These are phyloP conservation scores for Alternaria sp. DNA, from an alignment of 2,329 filamentous ascomycete species.

Conservation along the genomic window DNA sequence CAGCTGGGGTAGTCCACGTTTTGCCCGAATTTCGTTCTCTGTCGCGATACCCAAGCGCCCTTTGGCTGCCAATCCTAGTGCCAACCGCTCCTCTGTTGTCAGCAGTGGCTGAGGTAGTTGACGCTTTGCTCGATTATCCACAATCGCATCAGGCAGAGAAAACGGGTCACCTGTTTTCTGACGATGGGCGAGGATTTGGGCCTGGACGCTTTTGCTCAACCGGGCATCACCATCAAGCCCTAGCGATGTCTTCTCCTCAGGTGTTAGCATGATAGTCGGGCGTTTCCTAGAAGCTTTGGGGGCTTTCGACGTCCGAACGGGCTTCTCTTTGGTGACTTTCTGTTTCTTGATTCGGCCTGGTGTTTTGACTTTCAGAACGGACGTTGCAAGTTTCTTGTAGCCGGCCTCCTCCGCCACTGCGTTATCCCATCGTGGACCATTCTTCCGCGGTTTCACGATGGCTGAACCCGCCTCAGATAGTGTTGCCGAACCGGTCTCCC, in stretches of 20 bases:
- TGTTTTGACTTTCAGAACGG: slow-evolving; percentile 11
- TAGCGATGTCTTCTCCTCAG: slow-evolving; percentile 35
- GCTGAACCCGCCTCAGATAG: slow-evolving; percentile 36
- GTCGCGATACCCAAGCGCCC: slow-evolving; percentile 36
- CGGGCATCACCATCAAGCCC: slow-evolving; percentile 38
- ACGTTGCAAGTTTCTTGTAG: slow-evolving; percentile 26
- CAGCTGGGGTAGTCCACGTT: slow-evolving; percentile 31
- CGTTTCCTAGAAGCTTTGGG: slow-evolving; percentile 1
- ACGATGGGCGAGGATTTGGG: slow-evolving; percentile 41
- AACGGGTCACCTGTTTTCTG: slow-evolving; percentile 28
- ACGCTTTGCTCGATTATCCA: slow-evolving; percentile 13
- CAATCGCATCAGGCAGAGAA: slow-evolving; percentile 34
- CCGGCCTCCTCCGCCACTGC: slow-evolving; percentile 34
- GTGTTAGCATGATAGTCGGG: slow-evolving; percentile 29
- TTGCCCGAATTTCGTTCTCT: slow-evolving; percentile 35
- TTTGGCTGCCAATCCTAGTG: slow-evolving; percentile 32
- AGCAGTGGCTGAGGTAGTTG: slow-evolving; percentile 29
- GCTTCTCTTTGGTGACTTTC: slow-evolving; percentile 9
- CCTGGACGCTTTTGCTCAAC: slow-evolving; percentile 32
- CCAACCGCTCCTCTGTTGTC: slow-evolving; percentile 41
- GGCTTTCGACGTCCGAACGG: slow-evolving; percentile 2
- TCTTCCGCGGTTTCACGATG: slow-evolving; percentile 28
- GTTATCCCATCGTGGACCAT: slow-evolving; percentile 40
- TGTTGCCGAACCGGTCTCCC: slow-evolving; percentile 35
- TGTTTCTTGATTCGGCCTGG: slow-evolving; percentile 3